Evolutionary conservation across 768 basidiomycete species (phyloP), one percentile per base, ranked within the genome.

Genomic region (Tubosaeta sp.): DNA sequence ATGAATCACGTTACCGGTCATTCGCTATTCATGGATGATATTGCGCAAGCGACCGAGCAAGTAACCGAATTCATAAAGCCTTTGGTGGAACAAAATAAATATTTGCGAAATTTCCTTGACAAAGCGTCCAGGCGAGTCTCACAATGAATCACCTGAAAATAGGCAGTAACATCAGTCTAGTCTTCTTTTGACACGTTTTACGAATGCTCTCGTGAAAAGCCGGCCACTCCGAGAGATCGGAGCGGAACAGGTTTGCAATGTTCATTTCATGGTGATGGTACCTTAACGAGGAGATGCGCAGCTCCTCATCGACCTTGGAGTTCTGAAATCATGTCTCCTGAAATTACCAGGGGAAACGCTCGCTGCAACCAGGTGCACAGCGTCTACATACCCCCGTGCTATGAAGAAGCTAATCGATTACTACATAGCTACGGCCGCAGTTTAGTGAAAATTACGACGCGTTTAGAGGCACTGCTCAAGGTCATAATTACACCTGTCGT

Each of bases 401-500:
- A 34, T 16, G 22, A 25, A 6, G 54, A 52, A n/a, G 42, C 59
- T 61, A 13, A 64, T 46, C 25, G 25, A 25, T 55, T 39, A 39
- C 16, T 51, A 25, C 58, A 30, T 63, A 94, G 93, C 30, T 97
- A 94, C 64, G 83, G 84, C 8, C 84, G 88, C 39, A 84, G 84
- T 51, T 75, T 98, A 34, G 84, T 78, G 24, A 95, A 93, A 59
- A 86, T 79, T 36, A 89, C 90, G 0, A 80, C 83, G 3, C 80
- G 86, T 44, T 68, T 98, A 40, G 96, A 99, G 69, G 90, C 92
- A 2, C 73, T 99, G 59, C 80, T 99, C 48, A 98, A 99, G 70
- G 91, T 96, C 51, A 89, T 98, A 48, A 83, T 97, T 19, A 94
- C 92, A 0, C 95, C 95, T 2, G 88, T 86, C 53, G 92, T 91